Base-by-base conservation (phyloP, 2,329 filamentous ascomycete species). In the Verticillium albo-atrum region DNA sequence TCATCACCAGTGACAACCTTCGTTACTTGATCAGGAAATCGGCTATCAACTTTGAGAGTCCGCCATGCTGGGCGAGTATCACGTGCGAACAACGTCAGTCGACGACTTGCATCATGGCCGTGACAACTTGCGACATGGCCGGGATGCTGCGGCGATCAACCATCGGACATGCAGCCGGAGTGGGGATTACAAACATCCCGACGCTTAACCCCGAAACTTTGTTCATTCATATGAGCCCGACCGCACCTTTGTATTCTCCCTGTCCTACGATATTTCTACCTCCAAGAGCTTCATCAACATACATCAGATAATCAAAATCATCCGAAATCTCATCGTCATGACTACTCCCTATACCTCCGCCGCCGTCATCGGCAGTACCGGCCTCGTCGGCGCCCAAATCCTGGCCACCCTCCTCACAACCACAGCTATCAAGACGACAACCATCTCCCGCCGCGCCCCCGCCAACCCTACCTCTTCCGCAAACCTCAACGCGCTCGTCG, bases 331-430 rank as follows among this genome's bases (percentile, higher is more conserved):
- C n/a, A 10, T 7, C 23, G 34, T 20, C 9, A 56, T 27, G 34
- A n/a, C 54, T 12, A 30, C 54, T 10, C 54, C 32, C 34, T 26
- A 12, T 26, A 28, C 27, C 7, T 53, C 51, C 51, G 27, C 25
- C 25, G 51, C 51, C 14, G 71, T 90, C 61, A 81, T 86, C 66
- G 89, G 89, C 63, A 83, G 81, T 66, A 91, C 88, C 59, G 87
- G 88, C 70, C 82, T 89, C 37, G 81, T 82, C 65, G 93, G 94
- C 70, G 85, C 84, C 57, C 79, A 90, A 70, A 93, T 97, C 72
- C 86, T 97, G 69, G 74, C 77, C 6, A 79, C 77, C n/a, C 79
- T 91, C 53, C 81, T 91, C 67, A 70, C 80, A 15, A 74, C 81
- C 60, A 76, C 77, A 63, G 79, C 84, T 72, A 75, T 77, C 64